Evolutionary conservation across 2,329 filamentous ascomycete genomes (phyloP), one percentile per base, ranked within the genome.

Genomic region (Pseudopyrenochaeta lycopersici): DNA sequence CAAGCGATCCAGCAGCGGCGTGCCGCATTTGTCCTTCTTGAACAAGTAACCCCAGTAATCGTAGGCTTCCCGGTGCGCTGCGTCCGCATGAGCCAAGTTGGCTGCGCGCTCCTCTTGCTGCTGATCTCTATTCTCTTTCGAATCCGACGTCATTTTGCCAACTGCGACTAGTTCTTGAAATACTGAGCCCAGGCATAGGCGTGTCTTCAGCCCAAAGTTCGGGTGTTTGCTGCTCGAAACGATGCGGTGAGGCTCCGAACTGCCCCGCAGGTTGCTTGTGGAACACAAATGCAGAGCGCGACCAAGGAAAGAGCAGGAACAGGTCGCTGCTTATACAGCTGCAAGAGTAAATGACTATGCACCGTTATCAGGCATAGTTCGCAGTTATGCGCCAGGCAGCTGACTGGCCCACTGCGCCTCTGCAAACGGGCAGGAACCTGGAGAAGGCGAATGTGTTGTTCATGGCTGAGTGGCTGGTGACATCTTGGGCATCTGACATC

Each of bases 41-140:
- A 83, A 79, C 32, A 83, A 67, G 57, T 81, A 82, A 11, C 79
- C 80, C 80, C 80, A 82, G 59, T 81, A 82, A 56, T 82, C 73
- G 46, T 72, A 73, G 5, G 81, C 80, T 67, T 82, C 80, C 49
- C 63, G 63, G 17, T 70, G 63, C 27, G 68, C 63, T n/a, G 72
- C 65, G 42, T 75, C 67, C 36, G 50, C 56, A 41, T 65, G 63
- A 12, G 62, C 59, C 14, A 51, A 38, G 9, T 64, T 58, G 15
- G 66, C 63, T 33, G 60, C 60, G 18, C 55, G 52, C 35, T 61
- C 52, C 32, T 57, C 62, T 40, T 54, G 58, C 23, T 27, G 23
- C 41, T 60, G 56, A 47, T 59, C 60, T 48, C 60, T 53, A 14
- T 46, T 52, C 33, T 64, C 62, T n/a, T 56, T 61, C 38, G 66